Evolutionary conservation across 1,139 yeast genomes (phyloP).

Genomic region (Yamadazyma triangularis): DNA sequence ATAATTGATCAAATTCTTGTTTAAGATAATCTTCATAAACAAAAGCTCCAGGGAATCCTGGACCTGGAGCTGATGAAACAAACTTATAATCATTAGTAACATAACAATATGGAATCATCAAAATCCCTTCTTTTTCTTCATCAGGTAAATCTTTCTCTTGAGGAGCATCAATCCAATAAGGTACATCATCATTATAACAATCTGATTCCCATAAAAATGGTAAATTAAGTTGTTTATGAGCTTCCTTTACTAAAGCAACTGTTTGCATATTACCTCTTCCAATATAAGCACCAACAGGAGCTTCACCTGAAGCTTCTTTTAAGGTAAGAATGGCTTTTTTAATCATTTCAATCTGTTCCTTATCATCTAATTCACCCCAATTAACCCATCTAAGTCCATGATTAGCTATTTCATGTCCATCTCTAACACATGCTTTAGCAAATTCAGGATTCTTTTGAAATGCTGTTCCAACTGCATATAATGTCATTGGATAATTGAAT

Average conservation of each 20-base stretch:
- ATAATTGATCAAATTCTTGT: constrained; percentile 28
- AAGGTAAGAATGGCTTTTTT: constrained; percentile 20
- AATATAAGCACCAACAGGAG: constrained; percentile 30
- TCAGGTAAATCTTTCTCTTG: constrained; percentile 13
- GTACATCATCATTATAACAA: constrained; percentile 29
- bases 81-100: constrained; percentile 29
- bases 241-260: constrained; percentile 23
- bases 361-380: constrained; percentile 19
- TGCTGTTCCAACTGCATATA: constrained; percentile 13
- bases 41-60: constrained; percentile 17
- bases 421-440: constrained; percentile 13
- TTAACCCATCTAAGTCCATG: constrained; percentile 13
- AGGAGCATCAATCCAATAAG: constrained; percentile 28
- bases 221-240: constrained; percentile 23
- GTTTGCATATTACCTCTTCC: constrained; percentile 27
- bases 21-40: constrained; percentile 16
- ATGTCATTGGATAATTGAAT: constrained; percentile 11
- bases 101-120: constrained; percentile 30
- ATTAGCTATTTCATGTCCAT: constrained; percentile 13
- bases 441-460: constrained; percentile 10
- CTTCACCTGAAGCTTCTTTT: constrained; percentile 21
- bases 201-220: constrained; percentile 29
- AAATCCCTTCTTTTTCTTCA: constrained; percentile 20
- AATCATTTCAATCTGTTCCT: constrained; percentile 25
- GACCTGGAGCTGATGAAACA: constrained; percentile 17